A percentile compares a stretch with the other conserved stretches of the same genome.
phyloP scores from a whole-genome alignment of 331 rosid species.

The Pyrus hybrid region DNA sequence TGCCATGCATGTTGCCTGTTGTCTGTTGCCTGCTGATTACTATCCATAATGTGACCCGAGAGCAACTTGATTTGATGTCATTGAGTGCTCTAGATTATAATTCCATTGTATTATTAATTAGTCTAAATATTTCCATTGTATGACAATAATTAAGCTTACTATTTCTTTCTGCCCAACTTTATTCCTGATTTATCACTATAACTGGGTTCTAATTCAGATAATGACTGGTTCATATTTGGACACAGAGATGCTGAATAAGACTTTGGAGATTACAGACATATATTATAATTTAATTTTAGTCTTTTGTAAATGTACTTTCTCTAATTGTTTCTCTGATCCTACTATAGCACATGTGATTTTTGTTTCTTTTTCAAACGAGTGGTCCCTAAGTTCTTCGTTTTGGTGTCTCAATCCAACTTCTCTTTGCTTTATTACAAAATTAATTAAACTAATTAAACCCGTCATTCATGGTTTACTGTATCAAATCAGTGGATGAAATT shows the following conservation, averaged over 20 bases:
- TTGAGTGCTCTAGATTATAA: background rate
- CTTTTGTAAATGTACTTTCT: background rate
- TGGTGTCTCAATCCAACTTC: background rate
- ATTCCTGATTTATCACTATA: too few species aligned
- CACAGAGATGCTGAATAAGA: too few species aligned
- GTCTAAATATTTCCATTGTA: background rate
- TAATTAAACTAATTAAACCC: background rate
- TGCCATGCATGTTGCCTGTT: conserved; percentile 1
- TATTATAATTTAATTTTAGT: too few species aligned
- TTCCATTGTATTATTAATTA: background rate
- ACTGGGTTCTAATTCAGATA: background rate
- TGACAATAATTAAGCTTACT: background rate
- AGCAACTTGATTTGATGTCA: conserved; percentile 27
- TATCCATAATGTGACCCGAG: conserved; percentile 20
- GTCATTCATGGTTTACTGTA: background rate
- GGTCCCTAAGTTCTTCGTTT: background rate
- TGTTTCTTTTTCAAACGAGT: conserved; percentile 2
- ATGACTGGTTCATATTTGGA: background rate
- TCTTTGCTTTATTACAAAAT: background rate
- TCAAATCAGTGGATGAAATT: background rate
- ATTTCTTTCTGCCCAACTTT: background rate
- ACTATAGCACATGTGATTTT: conserved; percentile 11
- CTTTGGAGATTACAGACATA: too few species aligned
- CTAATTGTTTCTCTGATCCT: background rate
- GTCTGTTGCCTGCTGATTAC: background rate